These are phyloP conservation scores for Chimonanthus praecox DNA, from an alignment of 164 flowering plant genomes.

Conservation along the genomic window DNA sequence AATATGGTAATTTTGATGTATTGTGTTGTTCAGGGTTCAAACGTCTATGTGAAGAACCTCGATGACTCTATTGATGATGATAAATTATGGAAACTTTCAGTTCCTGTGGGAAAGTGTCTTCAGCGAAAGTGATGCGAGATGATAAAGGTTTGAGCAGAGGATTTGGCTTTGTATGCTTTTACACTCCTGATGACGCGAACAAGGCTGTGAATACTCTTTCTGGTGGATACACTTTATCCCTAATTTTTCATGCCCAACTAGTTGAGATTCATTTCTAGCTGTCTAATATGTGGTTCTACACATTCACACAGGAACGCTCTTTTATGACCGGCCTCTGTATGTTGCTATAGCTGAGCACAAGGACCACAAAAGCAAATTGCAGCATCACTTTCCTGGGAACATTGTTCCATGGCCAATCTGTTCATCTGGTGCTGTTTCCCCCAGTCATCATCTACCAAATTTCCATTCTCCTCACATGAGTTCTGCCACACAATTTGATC, in stretches of 20 bases:
- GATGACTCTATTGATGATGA: conserved; percentile 23
- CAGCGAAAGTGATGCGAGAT: conserved; percentile 12
- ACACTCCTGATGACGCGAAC: conserved; percentile 5
- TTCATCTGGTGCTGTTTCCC: background rate
- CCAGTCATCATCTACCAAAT: conserved; percentile 1
- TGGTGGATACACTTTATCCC: background rate
- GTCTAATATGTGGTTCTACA: background rate
- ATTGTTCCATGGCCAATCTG: background rate
- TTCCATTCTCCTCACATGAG: background rate
- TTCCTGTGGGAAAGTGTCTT: conserved; percentile 27
- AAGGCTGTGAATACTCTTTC: conserved; percentile 4
- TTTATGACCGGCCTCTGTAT: conserved; percentile 17
- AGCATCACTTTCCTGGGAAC: background rate
- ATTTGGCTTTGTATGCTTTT: conserved; percentile 12
- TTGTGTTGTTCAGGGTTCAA: conserved; percentile 15
- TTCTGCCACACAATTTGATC: conserved; percentile 1
- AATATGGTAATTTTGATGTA: background rate
- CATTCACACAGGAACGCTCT: conserved; percentile 17
- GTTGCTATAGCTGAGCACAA: conserved; percentile 24
- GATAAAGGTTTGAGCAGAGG: conserved; percentile 7
- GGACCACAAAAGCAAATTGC: conserved; percentile 9
- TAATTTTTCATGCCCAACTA: too few species aligned
- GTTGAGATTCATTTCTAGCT: background rate
- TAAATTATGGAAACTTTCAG: conserved; percentile 24
- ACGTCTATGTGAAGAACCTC: conserved; percentile 39